A percentile compares a stretch with the other conserved stretches of the same genome.
Evolutionary conservation across 257 asterid genomes (phyloP).

Genomic region (Catharanthus roseus): DNA sequence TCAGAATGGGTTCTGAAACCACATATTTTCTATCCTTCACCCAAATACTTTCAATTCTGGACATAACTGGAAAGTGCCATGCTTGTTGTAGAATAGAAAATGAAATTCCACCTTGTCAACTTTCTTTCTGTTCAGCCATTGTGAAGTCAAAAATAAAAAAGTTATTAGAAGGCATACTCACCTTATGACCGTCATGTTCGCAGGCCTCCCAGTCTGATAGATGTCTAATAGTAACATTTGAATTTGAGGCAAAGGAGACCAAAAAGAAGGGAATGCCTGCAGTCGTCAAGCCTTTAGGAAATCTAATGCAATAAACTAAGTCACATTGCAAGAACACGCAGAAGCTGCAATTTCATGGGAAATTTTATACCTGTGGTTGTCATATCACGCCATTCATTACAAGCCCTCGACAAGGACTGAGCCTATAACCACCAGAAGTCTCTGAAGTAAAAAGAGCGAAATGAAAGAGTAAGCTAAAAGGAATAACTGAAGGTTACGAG

Average conservation of each 20-base stretch:
- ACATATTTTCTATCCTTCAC: not conserved
- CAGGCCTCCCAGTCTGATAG: conserved; percentile 66
- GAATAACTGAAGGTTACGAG: conserved; percentile 14
- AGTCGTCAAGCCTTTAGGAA: conserved; percentile 20
- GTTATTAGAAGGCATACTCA: conserved; percentile 21
- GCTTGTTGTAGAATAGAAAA: not conserved
- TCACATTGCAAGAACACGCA: conserved; percentile 5
- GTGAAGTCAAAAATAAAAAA: not conserved
- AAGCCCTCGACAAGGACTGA: conserved; percentile 53
- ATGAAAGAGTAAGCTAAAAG: conserved; percentile 9
- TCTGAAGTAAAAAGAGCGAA: conserved; percentile 12
- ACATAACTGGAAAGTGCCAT: not conserved
- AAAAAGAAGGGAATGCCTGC: conserved; percentile 86
- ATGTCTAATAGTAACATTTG: conserved; percentile 48
- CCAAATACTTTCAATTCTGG: not conserved
- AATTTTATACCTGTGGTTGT: conserved; percentile 59
- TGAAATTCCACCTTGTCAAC: not conserved
- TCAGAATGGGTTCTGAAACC: not conserved
- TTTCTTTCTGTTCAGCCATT: not conserved
- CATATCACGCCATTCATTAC: conserved; percentile 77
- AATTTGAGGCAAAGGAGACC: conserved; percentile 56
- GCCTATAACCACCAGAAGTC: conserved; percentile 35
- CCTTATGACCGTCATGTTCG: conserved; percentile 60
- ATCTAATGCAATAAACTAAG: conserved; percentile 7
- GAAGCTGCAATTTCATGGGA: conserved; percentile 15